A percentile compares a stretch with the other conserved stretches of the same genome.
phyloP scores from a whole-genome alignment of 108 stramenopile genomes.

The Nitzschia inconspicua region DNA sequence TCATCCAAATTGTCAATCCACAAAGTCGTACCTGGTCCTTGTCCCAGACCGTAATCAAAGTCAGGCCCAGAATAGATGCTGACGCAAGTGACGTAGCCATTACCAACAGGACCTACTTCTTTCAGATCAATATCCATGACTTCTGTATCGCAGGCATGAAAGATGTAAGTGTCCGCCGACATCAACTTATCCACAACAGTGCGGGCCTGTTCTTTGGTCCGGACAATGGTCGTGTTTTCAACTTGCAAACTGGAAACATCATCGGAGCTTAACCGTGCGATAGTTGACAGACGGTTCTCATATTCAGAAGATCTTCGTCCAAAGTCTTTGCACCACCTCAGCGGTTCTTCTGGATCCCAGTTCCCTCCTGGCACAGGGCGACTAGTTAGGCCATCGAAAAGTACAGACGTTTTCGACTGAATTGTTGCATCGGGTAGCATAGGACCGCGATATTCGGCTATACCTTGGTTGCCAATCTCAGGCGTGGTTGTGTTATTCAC shows the following conservation, averaged over 20 bases:
- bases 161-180: constrained; percentile 34
- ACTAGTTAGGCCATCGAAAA: constrained; percentile 29
- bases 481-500: too few species aligned
- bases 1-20: constrained; percentile 95
- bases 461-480: too few species aligned
- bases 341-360: constrained; percentile 59
- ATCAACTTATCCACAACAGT: constrained; percentile 57
- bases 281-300: constrained; percentile 23
- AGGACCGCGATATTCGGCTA: too few species aligned
- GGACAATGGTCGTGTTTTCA: constrained; percentile 56
- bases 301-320: constrained; percentile 54
- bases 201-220: constrained; percentile 63
- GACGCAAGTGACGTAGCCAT: constrained; percentile 95
- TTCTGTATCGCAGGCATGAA: constrained; percentile 97
- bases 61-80: constrained; percentile 89
- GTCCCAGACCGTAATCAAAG: constrained; percentile 88
- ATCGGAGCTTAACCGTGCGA: constrained; percentile 7
- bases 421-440: too few species aligned
- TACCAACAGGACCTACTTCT: constrained; percentile 87
- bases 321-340: constrained; percentile 66
- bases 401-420: too few species aligned
- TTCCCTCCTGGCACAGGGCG: constrained; percentile 47
- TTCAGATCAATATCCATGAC: constrained; percentile 94
- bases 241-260: constrained; percentile 16
- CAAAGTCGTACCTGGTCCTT: constrained; percentile 68